phyloP scores from a whole-genome alignment of 2,329 filamentous ascomycete genomes.

The Zymoseptoria tritici region DNA sequence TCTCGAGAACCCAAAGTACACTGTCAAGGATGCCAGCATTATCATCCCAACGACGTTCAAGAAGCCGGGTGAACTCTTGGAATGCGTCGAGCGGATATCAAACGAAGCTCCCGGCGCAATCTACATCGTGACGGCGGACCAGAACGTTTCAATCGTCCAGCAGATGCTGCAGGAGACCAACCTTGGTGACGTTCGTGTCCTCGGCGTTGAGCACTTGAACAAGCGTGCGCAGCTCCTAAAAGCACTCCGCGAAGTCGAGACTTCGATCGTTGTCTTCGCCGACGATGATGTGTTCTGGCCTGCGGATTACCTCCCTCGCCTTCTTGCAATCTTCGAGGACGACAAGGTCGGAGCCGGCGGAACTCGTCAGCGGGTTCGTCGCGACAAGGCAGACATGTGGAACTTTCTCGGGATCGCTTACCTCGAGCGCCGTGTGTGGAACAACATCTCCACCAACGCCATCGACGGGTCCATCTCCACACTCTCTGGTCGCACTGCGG shows the following conservation, averaged over 20 bases:
- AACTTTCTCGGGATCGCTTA: constrained; percentile 55
- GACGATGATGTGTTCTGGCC: constrained; percentile 34
- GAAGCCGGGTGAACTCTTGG: constrained; percentile 21
- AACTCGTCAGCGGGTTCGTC: constrained; percentile 48
- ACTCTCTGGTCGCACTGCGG: constrained; percentile 50
- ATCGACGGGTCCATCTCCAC: constrained; percentile 55
- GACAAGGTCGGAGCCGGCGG: constrained; percentile 47
- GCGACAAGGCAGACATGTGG: constrained; percentile 29
- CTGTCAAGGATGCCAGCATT: constrained; percentile 24
- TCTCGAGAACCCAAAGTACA: constrained; percentile 20
- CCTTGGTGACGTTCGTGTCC: constrained; percentile 17
- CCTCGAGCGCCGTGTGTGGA: constrained; percentile 56
- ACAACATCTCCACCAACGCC: constrained; percentile 48
- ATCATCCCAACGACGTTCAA: constrained; percentile 31
- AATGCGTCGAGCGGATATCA: constrained; percentile 23
- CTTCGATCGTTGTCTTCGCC: constrained; percentile 26
- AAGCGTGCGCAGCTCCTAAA: constrained; percentile 30
- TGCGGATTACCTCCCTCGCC: constrained; percentile 22
- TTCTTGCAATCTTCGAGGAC: constrained; percentile 38
- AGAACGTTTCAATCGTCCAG: constrained; percentile 18
- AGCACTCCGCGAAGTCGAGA: constrained; percentile 24
- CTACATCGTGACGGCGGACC: constrained; percentile 24
- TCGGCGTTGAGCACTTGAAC: constrained; percentile 29
- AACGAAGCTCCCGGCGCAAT: constrained; percentile 19
- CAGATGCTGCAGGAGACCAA: constrained; percentile 3